Conservation (phyloP, 371 early-diverging fungal genomes). For the Mucor irregularis region DNA sequence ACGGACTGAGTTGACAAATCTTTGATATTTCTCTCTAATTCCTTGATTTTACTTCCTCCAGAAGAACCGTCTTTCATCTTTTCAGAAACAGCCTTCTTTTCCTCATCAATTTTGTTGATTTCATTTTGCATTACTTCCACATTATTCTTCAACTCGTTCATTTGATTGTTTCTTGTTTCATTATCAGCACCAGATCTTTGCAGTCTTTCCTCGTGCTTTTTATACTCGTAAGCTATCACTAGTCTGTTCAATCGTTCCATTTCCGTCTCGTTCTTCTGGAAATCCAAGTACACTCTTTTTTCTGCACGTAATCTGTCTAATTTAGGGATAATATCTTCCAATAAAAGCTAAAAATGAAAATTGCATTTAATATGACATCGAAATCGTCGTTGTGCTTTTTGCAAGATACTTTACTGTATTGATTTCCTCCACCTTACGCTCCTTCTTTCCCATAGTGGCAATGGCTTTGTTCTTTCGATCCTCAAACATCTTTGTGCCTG, state of each 20-base stretch:
- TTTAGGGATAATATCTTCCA: conserved; percentile 94
- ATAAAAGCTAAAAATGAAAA: conserved; percentile 44
- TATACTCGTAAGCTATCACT: conserved; percentile 84
- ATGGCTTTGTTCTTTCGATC: conserved; percentile 96
- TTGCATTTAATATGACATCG: neutral
- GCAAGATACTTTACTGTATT: conserved; percentile 31
- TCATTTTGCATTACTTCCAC: conserved; percentile 46
- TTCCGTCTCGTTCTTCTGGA: conserved; percentile 89
- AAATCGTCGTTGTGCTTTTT: neutral
- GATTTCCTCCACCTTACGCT: conserved; percentile 93
- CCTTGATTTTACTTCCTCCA: conserved; percentile 63
- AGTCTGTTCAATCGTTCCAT: conserved; percentile 79
- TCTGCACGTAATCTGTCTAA: conserved; percentile 88
- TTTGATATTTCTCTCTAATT: conserved; percentile 70
- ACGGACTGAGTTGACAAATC: conserved; percentile 77
- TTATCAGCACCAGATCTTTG: conserved; percentile 43
- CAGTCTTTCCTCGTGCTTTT: conserved; percentile 52
- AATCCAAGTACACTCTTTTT: conserved; percentile 90
- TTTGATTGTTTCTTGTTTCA: conserved; percentile 26
- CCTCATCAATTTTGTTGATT: conserved; percentile 46
- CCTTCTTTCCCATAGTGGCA: conserved; percentile 94
- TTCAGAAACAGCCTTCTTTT: conserved; percentile 41
- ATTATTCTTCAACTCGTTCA: conserved; percentile 29
- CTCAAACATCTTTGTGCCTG: conserved; percentile 98
- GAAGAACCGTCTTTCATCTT: conserved; percentile 35